Evolutionary conservation across 2,329 filamentous ascomycete species (phyloP).

Genomic region (Fusarium miscanthi): DNA sequence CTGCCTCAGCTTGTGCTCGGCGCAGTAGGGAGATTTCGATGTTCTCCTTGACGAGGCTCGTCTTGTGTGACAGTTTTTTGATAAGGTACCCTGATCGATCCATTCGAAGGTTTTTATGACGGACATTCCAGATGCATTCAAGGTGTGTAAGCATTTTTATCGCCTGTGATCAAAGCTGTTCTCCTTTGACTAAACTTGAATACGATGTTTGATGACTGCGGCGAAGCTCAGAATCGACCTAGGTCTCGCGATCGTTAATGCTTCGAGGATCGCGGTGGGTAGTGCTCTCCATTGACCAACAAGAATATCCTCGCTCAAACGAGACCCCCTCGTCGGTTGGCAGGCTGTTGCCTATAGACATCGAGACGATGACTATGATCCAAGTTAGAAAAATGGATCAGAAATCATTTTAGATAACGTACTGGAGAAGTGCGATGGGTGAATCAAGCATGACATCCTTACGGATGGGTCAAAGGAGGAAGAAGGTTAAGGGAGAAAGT

Average conservation of each 20-base stretch:
- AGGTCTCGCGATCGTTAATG: background rate
- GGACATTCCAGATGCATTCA: background rate
- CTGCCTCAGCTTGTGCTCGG: background rate
- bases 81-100: background rate
- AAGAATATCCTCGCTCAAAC: background rate
- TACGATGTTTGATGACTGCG: background rate
- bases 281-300: background rate
- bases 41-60: background rate
- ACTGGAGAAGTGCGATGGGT: background rate
- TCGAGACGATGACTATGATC: background rate
- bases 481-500: background rate
- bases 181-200: background rate
- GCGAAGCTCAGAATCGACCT: background rate
- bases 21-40: background rate
- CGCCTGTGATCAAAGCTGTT: too few relatives aligned
- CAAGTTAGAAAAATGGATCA: background rate
- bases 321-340: background rate
- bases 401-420: background rate
- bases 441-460: background rate
- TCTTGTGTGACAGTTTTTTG: background rate
- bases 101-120: background rate
- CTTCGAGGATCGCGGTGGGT: background rate
- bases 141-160: background rate
- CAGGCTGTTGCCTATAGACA: background rate
- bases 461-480: background rate